Percentiles rank a stretch among this genome's conserved stretches.
Evolutionary conservation across 139 green algal genomes (phyloP).

Genomic region (Nannochloris sp.): DNA sequence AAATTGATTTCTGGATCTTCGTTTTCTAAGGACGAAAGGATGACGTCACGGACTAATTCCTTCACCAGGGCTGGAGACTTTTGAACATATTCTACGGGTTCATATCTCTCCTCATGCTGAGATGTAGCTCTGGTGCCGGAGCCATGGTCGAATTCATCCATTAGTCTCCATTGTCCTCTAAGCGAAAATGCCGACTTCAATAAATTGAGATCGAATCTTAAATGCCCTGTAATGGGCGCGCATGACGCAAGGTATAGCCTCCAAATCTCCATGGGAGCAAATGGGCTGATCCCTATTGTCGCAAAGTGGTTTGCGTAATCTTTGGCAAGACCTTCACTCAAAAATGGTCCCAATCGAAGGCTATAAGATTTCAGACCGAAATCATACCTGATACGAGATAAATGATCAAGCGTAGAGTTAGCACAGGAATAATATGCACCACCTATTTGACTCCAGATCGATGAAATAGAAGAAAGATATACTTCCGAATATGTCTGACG

Average conservation of each 20-base stretch:
- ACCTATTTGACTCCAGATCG: slow-evolving; percentile 30
- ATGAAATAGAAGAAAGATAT: slow-evolving; percentile 30
- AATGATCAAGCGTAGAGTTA: slow-evolving; percentile 19
- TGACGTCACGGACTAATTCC: no score
- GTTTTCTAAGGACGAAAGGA: no score
- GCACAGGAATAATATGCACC: slow-evolving; percentile 28
- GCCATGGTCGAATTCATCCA: background rate
- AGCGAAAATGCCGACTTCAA: slow-evolving; percentile 17
- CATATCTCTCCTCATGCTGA: background rate
- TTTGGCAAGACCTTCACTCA: slow-evolving; percentile 20
- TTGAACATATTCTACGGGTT: background rate
- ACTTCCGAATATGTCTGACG: no score
- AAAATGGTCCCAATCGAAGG: slow-evolving; percentile 27
- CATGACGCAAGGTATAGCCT: background rate
- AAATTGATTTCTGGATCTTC: no score
- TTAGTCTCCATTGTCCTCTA: slow-evolving; percentile 20
- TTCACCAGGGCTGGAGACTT: background rate
- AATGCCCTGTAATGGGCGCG: background rate
- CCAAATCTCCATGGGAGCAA: background rate
- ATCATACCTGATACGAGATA: background rate
- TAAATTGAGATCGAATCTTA: slow-evolving; percentile 4
- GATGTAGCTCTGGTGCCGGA: background rate
- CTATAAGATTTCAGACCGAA: slow-evolving; percentile 14
- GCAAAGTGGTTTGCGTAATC: slow-evolving; percentile 7
- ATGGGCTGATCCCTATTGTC: background rate